Evolutionary conservation across 371 early-diverging fungal genomes (phyloP).

Genomic region (Synchytrium microbalum): DNA sequence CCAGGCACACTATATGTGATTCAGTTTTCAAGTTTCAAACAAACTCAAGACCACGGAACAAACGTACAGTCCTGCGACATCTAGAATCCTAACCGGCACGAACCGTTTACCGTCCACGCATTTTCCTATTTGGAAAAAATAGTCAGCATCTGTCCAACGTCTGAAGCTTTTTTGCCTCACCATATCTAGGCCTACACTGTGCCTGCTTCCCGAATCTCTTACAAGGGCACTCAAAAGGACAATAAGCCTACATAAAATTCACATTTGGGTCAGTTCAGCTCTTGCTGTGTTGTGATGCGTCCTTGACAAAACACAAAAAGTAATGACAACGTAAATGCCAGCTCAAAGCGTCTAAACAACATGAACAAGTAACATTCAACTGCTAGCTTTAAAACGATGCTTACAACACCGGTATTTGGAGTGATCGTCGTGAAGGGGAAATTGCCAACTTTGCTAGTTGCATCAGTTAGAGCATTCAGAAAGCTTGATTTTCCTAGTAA

Average conservation of each 20-base stretch:
- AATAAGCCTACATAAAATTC: too few species aligned
- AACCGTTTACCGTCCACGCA: constrained; percentile 57
- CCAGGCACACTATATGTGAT: constrained; percentile 61
- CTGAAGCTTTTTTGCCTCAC: constrained; percentile 20
- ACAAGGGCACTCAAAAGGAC: constrained; percentile 64
- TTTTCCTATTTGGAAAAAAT: constrained; percentile 27
- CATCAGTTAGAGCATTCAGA: constrained; percentile 61
- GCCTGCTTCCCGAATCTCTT: constrained; percentile 41
- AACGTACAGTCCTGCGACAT: constrained; percentile 72
- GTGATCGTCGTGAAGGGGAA: constrained; percentile 79
- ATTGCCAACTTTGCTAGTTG: constrained; percentile 74
- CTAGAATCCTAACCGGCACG: constrained; percentile 69
- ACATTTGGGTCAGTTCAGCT: too few species aligned
- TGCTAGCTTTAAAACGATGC: too few species aligned
- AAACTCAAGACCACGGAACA: not conserved
- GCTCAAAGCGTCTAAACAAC: too few species aligned
- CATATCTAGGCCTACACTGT: constrained; percentile 62
- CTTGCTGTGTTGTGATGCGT: constrained; percentile 56
- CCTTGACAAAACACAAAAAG: constrained; percentile 53
- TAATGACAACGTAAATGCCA: too few species aligned
- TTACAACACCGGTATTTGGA: constrained; percentile 62
- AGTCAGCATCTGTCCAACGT: constrained; percentile 2
- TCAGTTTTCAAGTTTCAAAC: not conserved
- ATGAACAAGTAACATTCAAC: too few species aligned
- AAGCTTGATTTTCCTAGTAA: constrained; percentile 22